A percentile compares a stretch with the other conserved stretches of the same genome.
phyloP scores from a whole-genome alignment of 768 basidiomycete species.

The Leccinum sublutescens region DNA sequence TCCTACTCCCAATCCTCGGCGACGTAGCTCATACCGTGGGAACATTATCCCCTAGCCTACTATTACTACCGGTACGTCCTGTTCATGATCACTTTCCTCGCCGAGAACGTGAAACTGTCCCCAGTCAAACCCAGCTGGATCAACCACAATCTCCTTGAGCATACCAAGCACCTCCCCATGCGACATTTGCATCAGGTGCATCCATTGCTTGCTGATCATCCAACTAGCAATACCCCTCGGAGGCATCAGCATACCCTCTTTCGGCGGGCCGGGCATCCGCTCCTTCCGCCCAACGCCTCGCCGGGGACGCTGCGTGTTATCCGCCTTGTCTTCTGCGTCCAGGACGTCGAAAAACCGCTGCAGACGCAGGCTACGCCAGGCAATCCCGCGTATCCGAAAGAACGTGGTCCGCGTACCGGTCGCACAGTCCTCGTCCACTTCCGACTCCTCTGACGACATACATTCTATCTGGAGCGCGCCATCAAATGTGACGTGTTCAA shows the following conservation, averaged over 20 bases:
- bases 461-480: slow-evolving; percentile 70
- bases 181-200: slow-evolving; percentile 37
- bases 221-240: slow-evolving; percentile 63
- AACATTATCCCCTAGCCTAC: slow-evolving; percentile 25
- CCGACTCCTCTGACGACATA: slow-evolving; percentile 81
- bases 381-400: slow-evolving; percentile 55
- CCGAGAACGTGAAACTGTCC: slow-evolving; percentile 48
- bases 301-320: slow-evolving; percentile 48
- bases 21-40: slow-evolving; percentile 11
- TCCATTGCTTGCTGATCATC: slow-evolving; percentile 77
- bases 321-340: slow-evolving; percentile 54
- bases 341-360: slow-evolving; percentile 57
- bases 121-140: slow-evolving; percentile 50
- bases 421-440: slow-evolving; percentile 41
- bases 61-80: not conserved
- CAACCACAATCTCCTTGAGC: slow-evolving; percentile 45
- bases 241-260: slow-evolving; percentile 57
- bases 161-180: slow-evolving; percentile 48
- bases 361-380: slow-evolving; percentile 69
- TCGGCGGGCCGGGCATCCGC: slow-evolving; percentile 51
- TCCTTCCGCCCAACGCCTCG: slow-evolving; percentile 57
- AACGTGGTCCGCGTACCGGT: slow-evolving; percentile 33
- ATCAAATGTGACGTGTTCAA: slow-evolving; percentile 66
- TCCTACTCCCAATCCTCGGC: not conserved
- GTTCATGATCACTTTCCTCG: slow-evolving; percentile 45